Conservation (phyloP, 305 asterid genomes). For the Solanum chacoense region DNA sequence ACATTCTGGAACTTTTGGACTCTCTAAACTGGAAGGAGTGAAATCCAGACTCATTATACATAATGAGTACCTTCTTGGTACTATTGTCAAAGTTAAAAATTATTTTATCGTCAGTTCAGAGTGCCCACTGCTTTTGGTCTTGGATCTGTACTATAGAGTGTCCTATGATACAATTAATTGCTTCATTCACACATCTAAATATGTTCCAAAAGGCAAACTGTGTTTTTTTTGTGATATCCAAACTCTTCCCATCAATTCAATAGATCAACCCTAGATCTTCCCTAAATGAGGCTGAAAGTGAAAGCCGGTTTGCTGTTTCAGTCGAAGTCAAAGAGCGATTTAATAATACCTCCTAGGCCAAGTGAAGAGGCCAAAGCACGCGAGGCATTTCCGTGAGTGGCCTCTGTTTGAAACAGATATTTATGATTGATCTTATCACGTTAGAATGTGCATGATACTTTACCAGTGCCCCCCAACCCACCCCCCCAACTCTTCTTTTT, state of each 20-base stretch:
- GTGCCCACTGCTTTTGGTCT: neutral
- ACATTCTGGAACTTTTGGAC: neutral
- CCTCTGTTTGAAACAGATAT: neutral
- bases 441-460: neutral
- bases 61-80: neutral
- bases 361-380: neutral
- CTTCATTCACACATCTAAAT: neutral
- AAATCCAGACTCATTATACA: neutral
- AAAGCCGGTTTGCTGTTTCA: neutral
- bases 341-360: neutral
- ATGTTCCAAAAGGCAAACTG: neutral
- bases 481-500: neutral
- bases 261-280: neutral
- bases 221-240: neutral
- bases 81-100: neutral
- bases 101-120: neutral
- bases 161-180: neutral
- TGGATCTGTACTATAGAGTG: neutral
- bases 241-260: neutral
- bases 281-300: neutral
- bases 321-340: neutral
- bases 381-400: neutral
- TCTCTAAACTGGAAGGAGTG: neutral
- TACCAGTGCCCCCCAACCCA: neutral
- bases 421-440: neutral